Base-by-base conservation (phyloP, 2,329 filamentous ascomycete species). In the Amauroascus verrucosus region DNA sequence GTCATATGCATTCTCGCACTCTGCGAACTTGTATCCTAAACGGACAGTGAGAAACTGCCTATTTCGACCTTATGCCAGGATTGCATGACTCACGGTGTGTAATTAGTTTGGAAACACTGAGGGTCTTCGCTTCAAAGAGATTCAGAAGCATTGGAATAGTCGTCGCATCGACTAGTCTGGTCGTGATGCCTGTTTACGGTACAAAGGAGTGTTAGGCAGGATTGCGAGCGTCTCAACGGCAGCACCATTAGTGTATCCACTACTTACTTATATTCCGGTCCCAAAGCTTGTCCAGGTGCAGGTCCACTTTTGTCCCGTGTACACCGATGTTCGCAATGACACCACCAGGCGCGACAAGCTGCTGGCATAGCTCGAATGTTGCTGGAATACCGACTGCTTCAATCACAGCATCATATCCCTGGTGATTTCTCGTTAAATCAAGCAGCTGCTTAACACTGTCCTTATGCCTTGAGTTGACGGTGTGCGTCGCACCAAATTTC, bases 281-380 rank as follows among this genome's bases (percentile, higher is more conserved):
- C 79, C 78, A 82, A 4, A 81, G 65, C 45, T 68, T 70, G 52
- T 81, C 74, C 13, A 82, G 67, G 37, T 77, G 71, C 38, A 81
- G 63, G 52, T 75, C 67, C 0, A 74, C 78, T 45, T 72, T 74
- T n/a, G 66, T 71, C 0, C 78, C 78, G 59, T 81, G 77, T 6
- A 82, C 79, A 7, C 79, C 79, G 1, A 82, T 71, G 60, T 81
- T 82, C 3, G 78, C 78, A 57, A 82, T 73, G 0, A 69, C 66
- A 3, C 77, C 79, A 1, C 78, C 78, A 0, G 74, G 66, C 0
- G 75, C 77, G 8, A 82, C 70, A 22, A 82, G 60, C 6, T 73
- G 66, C 62, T 82, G 78, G 50, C 73, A 76, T 40, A 80, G 64
- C 14, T 75, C 68, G 60, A 81, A 80, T 0, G 75, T 80, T 0